A percentile compares a stretch with the other conserved stretches of the same genome.
Conservation (phyloP, 2,329 filamentous ascomycete species). For the Ceratocystis cubensis region DNA sequence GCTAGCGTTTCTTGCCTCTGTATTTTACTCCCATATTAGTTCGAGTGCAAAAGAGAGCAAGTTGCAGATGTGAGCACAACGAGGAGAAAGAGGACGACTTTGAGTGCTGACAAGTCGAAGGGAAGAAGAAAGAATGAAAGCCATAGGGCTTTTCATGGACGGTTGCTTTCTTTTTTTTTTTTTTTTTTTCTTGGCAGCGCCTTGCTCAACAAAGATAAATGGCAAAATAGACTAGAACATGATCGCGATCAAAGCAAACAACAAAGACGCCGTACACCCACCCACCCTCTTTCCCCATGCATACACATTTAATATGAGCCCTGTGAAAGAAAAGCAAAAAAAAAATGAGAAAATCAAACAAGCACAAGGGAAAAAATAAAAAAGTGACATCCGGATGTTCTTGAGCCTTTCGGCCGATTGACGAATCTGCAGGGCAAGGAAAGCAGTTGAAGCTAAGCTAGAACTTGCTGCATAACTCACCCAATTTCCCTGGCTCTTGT, state of each 20-base stretch:
- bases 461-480: too few species aligned
- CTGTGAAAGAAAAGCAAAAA: not conserved
- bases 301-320: not conserved
- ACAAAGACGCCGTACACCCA: not conserved
- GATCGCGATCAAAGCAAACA: not conserved
- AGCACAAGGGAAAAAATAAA: not conserved
- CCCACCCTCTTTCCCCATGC: not conserved
- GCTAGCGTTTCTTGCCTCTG: too few species aligned
- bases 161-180: not conserved
- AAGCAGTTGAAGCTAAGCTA: too few species aligned
- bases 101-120: not conserved
- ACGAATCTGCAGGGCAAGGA: not conserved
- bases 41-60: not conserved
- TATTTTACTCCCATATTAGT: too few species aligned
- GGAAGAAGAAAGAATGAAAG: not conserved
- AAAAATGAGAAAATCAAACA: not conserved
- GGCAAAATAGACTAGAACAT: not conserved
- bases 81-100: not conserved
- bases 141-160: not conserved
- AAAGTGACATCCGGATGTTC: not conserved
- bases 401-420: not conserved
- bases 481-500: too few species aligned
- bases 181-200: not conserved
- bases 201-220: not conserved
- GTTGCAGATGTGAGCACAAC: too few species aligned